Base-by-base conservation (phyloP, 257 asterid genomes). In the Thymus quinquecostatus region DNA sequence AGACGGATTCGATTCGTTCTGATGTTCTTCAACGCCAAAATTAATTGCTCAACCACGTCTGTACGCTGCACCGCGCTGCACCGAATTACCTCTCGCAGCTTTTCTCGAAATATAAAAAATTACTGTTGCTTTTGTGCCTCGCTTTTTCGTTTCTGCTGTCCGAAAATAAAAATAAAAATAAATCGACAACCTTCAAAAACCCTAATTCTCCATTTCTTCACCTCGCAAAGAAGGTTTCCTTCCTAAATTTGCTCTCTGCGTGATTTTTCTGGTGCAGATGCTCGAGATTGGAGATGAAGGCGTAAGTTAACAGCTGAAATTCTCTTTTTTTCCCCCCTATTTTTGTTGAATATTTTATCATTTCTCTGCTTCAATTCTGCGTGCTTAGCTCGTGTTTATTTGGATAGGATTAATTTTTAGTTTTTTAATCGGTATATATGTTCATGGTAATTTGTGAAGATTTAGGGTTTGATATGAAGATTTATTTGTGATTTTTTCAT, bases 141-240 rank as follows among this genome's bases (percentile, higher is more conserved):
- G 66, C 29, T 71, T 77, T 57, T 38, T 53, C 63, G 12, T 29
- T 56, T 67, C 64, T 5, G 8, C 50, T 49, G 69, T 49, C 53
- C 40, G 47, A 38, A 4, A 44, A 58, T 21, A 21, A 21, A 21
- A 21, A 21, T 21, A 21, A 49, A 49, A 64, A 47, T 54, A 77
- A 30, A 47, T 70, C 21, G 21, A 21, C 21, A 21, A 10, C 29
- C 44, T 12, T 30, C 57, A 13, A 27, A 79, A 80, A 80, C 78
- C 81, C 84, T 75, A 73, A 64, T 45, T 72, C 41, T 47, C 66
- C 38, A 40, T 56, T 33, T 11, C 51, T 29, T 3, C 56, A 38
- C 34, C 64, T 62, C 61, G 9, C 21, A 6, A 48, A 21, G 21
- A 64, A 43, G 13, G 36, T 53, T 60, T 44, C 62, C 30, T 49